Evolutionary conservation across 208 protist species (phyloP).

Genomic region (Acanthamoeba polyphaga): DNA sequence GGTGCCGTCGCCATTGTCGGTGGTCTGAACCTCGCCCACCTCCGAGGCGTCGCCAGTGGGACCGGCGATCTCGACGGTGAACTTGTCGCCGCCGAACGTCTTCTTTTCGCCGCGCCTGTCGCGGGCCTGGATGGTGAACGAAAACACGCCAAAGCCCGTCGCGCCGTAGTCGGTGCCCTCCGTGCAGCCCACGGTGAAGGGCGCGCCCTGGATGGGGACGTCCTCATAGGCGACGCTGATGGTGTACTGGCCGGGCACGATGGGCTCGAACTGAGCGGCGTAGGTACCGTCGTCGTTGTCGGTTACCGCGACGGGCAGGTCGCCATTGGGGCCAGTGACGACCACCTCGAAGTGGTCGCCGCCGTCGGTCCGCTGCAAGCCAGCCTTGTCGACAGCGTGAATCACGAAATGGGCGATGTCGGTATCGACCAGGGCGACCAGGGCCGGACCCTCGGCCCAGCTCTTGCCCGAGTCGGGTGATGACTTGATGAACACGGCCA

Average conservation of each 20-base stretch:
- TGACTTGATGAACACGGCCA: conserved; percentile 78
- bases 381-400: conserved; percentile 83
- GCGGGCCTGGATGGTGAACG: conserved; percentile 82
- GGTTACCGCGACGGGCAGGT: conserved; percentile 60
- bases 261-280: conserved; percentile 79
- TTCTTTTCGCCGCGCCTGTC: conserved; percentile 83
- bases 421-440: conserved; percentile 54
- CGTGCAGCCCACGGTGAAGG: conserved; percentile 82
- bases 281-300: conserved; percentile 87
- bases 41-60: conserved; percentile 74
- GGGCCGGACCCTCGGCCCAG: conserved; percentile 63
- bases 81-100: conserved; percentile 81
- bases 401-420: conserved; percentile 83
- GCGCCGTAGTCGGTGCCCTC: conserved; percentile 79
- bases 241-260: conserved; percentile 81
- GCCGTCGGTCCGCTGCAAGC: conserved; percentile 77
- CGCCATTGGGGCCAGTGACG: conserved; percentile 81
- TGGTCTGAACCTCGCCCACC: conserved; percentile 70
- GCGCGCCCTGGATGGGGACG: conserved; percentile 82
- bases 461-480: conserved; percentile 75
- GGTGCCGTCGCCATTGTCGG: conserved; percentile 77
- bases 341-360: conserved; percentile 83
- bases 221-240: conserved; percentile 83
- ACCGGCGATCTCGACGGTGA: conserved; percentile 81
- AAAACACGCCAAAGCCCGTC: conserved; percentile 83